A percentile compares a stretch with the other conserved stretches of the same genome.
Conservation (phyloP, 2,329 filamentous ascomycete species). For the Arthroderma sp. region DNA sequence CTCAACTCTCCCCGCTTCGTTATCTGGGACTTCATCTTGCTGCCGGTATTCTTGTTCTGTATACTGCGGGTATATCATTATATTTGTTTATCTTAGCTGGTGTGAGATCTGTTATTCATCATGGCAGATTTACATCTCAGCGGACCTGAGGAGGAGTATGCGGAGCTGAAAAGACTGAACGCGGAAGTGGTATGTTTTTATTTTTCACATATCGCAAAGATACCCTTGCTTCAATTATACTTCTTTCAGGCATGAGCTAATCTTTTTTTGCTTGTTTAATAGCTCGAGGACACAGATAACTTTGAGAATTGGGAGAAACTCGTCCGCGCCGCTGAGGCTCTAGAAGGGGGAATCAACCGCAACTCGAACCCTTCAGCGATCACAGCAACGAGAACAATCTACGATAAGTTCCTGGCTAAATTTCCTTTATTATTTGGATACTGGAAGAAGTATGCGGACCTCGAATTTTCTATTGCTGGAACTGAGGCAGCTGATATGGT, state of each 20-base stretch:
- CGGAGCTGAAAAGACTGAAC: conserved; percentile 66
- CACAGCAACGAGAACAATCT: conserved; percentile 70
- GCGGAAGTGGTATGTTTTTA: conserved; percentile 54
- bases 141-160: conserved; percentile 66
- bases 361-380: conserved; percentile 94
- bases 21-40: too few species aligned
- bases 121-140: conserved; percentile 67
- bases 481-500: conserved; percentile 97
- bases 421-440: conserved; percentile 95
- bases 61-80: too few species aligned
- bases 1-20: not conserved
- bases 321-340: conserved; percentile 63
- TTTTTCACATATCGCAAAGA: not conserved
- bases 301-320: conserved; percentile 94
- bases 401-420: conserved; percentile 85
- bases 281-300: conserved; percentile 65
- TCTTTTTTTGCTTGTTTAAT: conserved; percentile 4
- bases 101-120: conserved; percentile 2
- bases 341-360: conserved; percentile 87
- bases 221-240: not conserved
- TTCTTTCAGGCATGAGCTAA: too few species aligned
- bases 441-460: conserved; percentile 98
- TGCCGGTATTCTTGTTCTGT: too few species aligned
- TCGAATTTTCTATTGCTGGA: conserved; percentile 92
- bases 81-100: too few species aligned